Evolutionary conservation across 106 monocot genomes (phyloP).

Genomic region (Allium cepa): DNA sequence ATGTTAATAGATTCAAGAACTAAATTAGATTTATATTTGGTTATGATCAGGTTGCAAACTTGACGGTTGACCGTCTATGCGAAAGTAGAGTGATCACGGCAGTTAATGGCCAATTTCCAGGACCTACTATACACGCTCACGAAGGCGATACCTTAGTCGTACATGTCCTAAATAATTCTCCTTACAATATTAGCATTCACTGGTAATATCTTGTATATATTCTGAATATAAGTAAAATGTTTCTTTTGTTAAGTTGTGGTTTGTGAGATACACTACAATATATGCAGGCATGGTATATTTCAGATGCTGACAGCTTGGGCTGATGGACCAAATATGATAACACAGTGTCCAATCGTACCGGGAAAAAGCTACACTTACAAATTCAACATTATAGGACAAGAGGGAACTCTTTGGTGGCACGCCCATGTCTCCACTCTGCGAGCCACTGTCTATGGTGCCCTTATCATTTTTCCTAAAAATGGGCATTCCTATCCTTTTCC

Average conservation of each 20-base stretch:
- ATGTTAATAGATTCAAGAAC: background rate
- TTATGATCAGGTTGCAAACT: slow-evolving; percentile 29
- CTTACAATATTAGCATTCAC: slow-evolving; percentile 49
- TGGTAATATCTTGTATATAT: slow-evolving; percentile 13
- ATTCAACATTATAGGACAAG: slow-evolving; percentile 52
- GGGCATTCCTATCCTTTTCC: slow-evolving; percentile 50
- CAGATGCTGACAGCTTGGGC: slow-evolving; percentile 54
- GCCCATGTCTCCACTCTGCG: slow-evolving; percentile 62
- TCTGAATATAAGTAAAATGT: too few relatives aligned
- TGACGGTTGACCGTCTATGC: slow-evolving; percentile 34
- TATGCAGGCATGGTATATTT: slow-evolving; percentile 45
- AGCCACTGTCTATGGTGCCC: slow-evolving; percentile 61
- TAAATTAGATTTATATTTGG: background rate
- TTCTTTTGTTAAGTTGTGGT: too few relatives aligned
- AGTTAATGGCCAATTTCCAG: slow-evolving; percentile 41
- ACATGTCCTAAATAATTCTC: slow-evolving; percentile 53
- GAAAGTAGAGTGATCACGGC: slow-evolving; percentile 28
- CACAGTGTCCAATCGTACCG: slow-evolving; percentile 68
- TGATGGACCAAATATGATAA: slow-evolving; percentile 60
- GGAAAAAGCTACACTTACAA: slow-evolving; percentile 57
- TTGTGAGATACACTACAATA: slow-evolving; percentile 14
- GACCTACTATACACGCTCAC: slow-evolving; percentile 33
- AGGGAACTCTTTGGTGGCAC: slow-evolving; percentile 92
- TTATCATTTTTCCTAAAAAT: slow-evolving; percentile 41
- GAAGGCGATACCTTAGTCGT: slow-evolving; percentile 47